Evolutionary conservation across 2,329 filamentous ascomycete species (phyloP).

Genomic region (Thelonectria olida): DNA sequence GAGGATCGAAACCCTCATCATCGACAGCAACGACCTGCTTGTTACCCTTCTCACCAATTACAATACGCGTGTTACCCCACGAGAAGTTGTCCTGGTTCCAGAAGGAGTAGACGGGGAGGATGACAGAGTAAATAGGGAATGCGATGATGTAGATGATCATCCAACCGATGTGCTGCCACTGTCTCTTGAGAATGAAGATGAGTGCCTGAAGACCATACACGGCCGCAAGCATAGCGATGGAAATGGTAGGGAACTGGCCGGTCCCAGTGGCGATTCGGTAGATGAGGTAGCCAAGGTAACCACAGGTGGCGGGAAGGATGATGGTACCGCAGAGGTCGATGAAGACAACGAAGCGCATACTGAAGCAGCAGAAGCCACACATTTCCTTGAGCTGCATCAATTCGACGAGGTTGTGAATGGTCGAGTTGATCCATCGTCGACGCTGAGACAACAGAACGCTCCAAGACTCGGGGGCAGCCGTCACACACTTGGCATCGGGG

Average conservation of each 20-base stretch:
- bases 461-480: slow-evolving; percentile 94
- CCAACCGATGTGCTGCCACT: slow-evolving; percentile 99
- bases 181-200: slow-evolving; percentile 95
- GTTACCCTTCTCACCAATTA: slow-evolving; percentile 91
- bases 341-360: slow-evolving; percentile 96
- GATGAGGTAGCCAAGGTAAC: slow-evolving; percentile 88
- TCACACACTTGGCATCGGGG: slow-evolving; percentile 90
- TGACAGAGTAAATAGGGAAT: slow-evolving; percentile 91
- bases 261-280: slow-evolving; percentile 75
- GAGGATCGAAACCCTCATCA: slow-evolving; percentile 87
- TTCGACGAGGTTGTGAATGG: slow-evolving; percentile 94
- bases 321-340: slow-evolving; percentile 93
- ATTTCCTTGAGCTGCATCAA: slow-evolving; percentile 90
- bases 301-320: slow-evolving; percentile 88
- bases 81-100: slow-evolving; percentile 99
- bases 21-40: slow-evolving; percentile 91
- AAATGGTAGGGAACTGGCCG: slow-evolving; percentile 85
- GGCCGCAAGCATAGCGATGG: slow-evolving; percentile 86
- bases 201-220: slow-evolving; percentile 96
- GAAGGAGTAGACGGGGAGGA: slow-evolving; percentile 96
- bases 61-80: slow-evolving; percentile 98
- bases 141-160: slow-evolving; percentile 99
- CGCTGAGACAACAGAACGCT: slow-evolving; percentile 94
- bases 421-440: slow-evolving; percentile 99
- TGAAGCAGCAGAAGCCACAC: slow-evolving; percentile 98